These are phyloP conservation scores for Loxodes magnus DNA, from an alignment of 73 alveolate species.

Conservation along the genomic window DNA sequence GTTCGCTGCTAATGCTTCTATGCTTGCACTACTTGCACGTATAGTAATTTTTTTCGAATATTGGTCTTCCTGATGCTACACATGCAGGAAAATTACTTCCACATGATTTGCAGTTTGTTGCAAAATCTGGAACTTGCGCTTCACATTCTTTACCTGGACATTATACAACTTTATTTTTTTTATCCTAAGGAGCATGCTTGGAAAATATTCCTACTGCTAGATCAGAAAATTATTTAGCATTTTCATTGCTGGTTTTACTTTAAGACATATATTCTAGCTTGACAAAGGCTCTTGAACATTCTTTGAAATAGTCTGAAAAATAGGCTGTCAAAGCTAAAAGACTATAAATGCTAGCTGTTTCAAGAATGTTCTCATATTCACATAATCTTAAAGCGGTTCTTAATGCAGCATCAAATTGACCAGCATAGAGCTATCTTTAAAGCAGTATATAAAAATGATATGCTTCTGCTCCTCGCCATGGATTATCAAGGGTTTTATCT, in stretches of 20 bases:
- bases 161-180: constrained; percentile 40
- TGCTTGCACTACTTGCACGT: constrained; percentile 95
- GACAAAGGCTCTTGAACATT: constrained; percentile 95
- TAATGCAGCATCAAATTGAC: constrained; percentile 87
- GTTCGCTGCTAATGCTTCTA: constrained; percentile 88
- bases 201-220: constrained; percentile 92
- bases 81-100: constrained; percentile 95
- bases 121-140: constrained; percentile 33
- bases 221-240: constrained; percentile 78
- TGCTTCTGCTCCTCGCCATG: constrained; percentile 99
- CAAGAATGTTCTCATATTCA: constrained; percentile 92
- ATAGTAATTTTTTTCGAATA: constrained; percentile 76
- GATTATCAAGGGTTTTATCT: constrained; percentile 91
- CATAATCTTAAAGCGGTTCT: constrained; percentile 89
- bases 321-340: constrained; percentile 86
- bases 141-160: constrained; percentile 92
- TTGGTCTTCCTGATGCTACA: constrained; percentile 90
- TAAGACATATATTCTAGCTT: constrained; percentile 84
- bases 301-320: constrained; percentile 86
- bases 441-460: constrained; percentile 95
- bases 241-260: constrained; percentile 61
- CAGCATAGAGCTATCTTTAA: constrained; percentile 89
- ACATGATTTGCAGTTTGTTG: constrained; percentile 90
- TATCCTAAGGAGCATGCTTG: constrained; percentile 67
- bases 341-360: constrained; percentile 82